These are phyloP conservation scores for Allomyces arbusculus DNA, from an alignment of 192 early-diverging fungal species.

Conservation along the genomic window DNA sequence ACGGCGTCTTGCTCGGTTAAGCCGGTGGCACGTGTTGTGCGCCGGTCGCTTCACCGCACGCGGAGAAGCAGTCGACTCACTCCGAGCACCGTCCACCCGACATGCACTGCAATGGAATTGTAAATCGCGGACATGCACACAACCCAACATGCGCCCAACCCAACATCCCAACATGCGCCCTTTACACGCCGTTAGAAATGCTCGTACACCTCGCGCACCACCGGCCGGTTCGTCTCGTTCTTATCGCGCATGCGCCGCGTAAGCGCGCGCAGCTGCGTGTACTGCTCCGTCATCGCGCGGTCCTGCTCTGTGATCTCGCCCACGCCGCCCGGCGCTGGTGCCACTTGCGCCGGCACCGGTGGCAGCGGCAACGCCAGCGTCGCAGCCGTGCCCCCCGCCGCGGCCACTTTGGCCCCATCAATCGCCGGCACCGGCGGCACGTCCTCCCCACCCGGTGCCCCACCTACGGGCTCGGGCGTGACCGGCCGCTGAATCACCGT, in stretches of 20 bases:
- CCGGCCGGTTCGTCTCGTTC: background rate
- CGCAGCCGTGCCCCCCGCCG: background rate
- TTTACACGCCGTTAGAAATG: background rate
- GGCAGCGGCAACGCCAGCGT: background rate
- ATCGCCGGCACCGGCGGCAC: background rate
- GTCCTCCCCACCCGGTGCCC: background rate
- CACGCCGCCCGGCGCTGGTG: background rate
- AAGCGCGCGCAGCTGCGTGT: background rate
- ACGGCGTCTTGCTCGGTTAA: too few species aligned
- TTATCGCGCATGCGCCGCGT: background rate
- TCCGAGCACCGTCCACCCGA: too few species aligned
- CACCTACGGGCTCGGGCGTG: background rate
- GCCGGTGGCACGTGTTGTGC: too few species aligned
- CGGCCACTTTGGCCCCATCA: background rate
- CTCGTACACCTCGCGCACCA: background rate
- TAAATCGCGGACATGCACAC: too few species aligned
- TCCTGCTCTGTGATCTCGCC: background rate
- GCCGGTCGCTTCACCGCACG: too few species aligned
- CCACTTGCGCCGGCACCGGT: too few species aligned
- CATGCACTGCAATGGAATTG: too few species aligned
- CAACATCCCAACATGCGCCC: too few species aligned
- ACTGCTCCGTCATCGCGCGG: background rate
- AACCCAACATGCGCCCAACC: too few species aligned
- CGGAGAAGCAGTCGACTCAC: too few species aligned
- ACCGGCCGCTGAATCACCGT: background rate